Conservation (phyloP, 2,329 filamentous ascomycete species). For the Aspergillus brunneoviolaceus region DNA sequence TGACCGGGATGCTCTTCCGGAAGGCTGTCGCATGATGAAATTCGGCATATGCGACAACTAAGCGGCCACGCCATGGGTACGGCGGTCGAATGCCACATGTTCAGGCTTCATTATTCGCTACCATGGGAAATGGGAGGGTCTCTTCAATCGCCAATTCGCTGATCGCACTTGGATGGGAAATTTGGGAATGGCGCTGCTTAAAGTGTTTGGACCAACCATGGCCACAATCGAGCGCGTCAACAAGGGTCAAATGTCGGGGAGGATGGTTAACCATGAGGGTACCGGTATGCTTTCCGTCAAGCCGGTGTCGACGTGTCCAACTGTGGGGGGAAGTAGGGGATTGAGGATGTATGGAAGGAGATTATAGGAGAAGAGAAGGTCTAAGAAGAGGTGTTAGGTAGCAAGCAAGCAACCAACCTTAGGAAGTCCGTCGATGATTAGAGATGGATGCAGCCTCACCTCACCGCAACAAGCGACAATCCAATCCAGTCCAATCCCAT, state of each 20-base stretch:
- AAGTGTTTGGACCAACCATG: neutral
- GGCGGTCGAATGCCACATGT: slow-evolving; percentile 10
- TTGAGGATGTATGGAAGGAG: neutral
- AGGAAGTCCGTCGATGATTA: too few species aligned
- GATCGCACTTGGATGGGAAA: neutral
- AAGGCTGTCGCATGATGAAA: slow-evolving; percentile 1
- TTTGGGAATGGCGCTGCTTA: neutral
- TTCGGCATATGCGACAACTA: slow-evolving; percentile 5
- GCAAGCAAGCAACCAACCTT: neutral
- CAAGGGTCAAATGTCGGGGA: neutral
- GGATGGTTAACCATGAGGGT: neutral
- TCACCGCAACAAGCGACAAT: slow-evolving; percentile 4
- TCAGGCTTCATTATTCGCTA: slow-evolving; percentile 6
- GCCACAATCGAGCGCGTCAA: neutral
- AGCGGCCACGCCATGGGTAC: slow-evolving; percentile 8
- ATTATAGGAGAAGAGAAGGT: neutral
- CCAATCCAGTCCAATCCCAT: neutral
- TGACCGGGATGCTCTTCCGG: slow-evolving; percentile 1
- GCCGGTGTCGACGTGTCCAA: slow-evolving; percentile 6
- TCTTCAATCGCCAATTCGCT: neutral
- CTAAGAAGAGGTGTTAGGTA: neutral
- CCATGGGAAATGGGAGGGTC: neutral
- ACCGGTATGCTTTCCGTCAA: neutral
- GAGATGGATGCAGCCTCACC: neutral
- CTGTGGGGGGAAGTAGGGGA: neutral